Conservation (phyloP, 345 rosid genomes). For the Lumnitzera racemosa region DNA sequence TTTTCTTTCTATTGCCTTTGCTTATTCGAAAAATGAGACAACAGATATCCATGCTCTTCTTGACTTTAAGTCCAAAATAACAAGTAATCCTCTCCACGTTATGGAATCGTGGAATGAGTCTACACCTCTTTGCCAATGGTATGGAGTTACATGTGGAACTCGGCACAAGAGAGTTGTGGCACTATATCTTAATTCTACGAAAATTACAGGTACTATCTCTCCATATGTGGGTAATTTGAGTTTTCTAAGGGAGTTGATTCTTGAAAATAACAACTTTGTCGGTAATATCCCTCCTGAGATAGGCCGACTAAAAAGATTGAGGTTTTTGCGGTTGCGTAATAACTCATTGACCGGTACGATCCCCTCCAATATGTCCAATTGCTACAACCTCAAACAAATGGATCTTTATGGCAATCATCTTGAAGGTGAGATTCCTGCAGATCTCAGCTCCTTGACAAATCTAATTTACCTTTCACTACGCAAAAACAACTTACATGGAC, state of each 20-base stretch:
- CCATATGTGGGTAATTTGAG: background rate
- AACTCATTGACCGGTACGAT: constrained; percentile 17
- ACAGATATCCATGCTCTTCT: background rate
- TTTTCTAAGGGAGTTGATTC: background rate
- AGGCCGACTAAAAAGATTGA: background rate
- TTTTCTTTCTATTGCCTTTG: no score
- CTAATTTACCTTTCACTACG: background rate
- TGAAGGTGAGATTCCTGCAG: constrained; percentile 13
- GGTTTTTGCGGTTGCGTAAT: background rate
- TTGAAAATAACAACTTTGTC: background rate
- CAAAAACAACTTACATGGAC: constrained; percentile 17
- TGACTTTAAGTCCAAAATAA: background rate
- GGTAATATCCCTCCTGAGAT: background rate
- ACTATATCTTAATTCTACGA: background rate
- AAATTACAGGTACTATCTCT: background rate
- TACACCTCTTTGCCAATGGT: background rate
- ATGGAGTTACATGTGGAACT: background rate
- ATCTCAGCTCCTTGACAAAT: constrained; percentile 10
- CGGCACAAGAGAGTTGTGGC: background rate
- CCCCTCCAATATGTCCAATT: constrained; percentile 11
- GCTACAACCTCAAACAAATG: background rate
- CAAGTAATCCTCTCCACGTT: background rate
- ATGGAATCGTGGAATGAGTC: background rate
- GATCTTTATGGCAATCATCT: background rate
- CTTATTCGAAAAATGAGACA: no score